These are phyloP conservation scores for Trichophyton rubrum DNA, from an alignment of 2,329 filamentous ascomycete species.

Conservation along the genomic window DNA sequence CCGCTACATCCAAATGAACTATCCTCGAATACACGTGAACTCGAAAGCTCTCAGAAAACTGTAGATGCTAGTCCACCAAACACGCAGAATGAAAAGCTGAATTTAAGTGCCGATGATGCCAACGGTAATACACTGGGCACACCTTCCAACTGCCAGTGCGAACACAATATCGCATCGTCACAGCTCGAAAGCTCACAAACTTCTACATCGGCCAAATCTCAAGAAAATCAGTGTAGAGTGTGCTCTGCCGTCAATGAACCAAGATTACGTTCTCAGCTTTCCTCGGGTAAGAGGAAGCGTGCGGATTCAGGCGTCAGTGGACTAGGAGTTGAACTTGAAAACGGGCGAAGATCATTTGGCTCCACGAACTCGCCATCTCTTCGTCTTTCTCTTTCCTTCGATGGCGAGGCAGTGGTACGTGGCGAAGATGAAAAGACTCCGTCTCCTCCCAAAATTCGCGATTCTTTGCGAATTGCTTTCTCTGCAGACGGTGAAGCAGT, in stretches of 20 bases:
- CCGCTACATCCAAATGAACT: slow-evolving; percentile 32
- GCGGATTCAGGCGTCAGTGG: slow-evolving; percentile 5
- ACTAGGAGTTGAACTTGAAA: neutral
- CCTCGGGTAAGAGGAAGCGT: slow-evolving; percentile 11
- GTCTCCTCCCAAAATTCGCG: slow-evolving; percentile 29
- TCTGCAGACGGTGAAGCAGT: slow-evolving; percentile 87
- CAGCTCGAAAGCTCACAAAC: neutral
- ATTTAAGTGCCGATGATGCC: neutral
- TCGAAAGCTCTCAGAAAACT: neutral
- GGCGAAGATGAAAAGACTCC: slow-evolving; percentile 30
- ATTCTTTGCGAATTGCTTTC: slow-evolving; percentile 61
- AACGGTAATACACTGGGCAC: neutral
- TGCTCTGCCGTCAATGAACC: neutral
- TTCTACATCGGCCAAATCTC: neutral
- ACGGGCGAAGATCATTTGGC: slow-evolving; percentile 4
- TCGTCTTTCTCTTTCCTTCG: slow-evolving; percentile 31
- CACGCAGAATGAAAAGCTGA: neutral
- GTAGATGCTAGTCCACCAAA: neutral
- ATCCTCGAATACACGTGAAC: neutral
- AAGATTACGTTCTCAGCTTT: neutral
- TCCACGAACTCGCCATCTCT: slow-evolving; percentile 23
- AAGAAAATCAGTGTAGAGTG: neutral
- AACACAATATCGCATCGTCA: neutral
- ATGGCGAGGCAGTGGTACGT: slow-evolving; percentile 29
- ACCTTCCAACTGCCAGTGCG: neutral